Conservation (phyloP, 2,329 filamentous ascomycete genomes). For the Pyrenochaeta sp. region DNA sequence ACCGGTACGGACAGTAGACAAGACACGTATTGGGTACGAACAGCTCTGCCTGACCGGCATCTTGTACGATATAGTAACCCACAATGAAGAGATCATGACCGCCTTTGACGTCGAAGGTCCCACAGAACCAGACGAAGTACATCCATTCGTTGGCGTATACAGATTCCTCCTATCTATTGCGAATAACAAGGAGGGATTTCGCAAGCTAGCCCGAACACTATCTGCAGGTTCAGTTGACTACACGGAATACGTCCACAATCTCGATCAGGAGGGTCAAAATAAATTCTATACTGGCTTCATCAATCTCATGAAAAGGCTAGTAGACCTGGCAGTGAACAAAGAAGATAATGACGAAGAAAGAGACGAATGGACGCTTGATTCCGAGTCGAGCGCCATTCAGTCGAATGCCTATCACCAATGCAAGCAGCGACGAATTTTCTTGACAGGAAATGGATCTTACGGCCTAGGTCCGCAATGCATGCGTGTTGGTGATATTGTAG, state of each 20-base stretch:
- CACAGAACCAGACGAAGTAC: background rate
- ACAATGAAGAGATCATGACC: background rate
- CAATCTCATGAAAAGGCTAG: background rate
- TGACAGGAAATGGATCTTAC: background rate
- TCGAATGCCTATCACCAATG: background rate
- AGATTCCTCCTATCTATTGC: background rate
- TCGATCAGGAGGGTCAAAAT: background rate
- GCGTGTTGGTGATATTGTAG: slow-evolving; percentile 10
- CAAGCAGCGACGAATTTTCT: slow-evolving; percentile 2
- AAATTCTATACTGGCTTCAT: background rate
- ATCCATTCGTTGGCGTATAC: background rate
- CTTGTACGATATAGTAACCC: background rate
- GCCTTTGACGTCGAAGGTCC: background rate
- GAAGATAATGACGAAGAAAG: background rate
- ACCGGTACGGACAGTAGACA: background rate
- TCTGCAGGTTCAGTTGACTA: background rate
- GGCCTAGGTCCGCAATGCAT: slow-evolving; percentile 12
- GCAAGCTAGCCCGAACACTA: background rate
- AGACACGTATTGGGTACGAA: background rate
- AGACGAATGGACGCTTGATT: background rate
- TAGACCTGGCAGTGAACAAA: background rate
- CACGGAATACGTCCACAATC: background rate
- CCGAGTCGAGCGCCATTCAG: background rate
- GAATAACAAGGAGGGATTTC: background rate
- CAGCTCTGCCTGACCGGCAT: background rate